phyloP scores from a whole-genome alignment of 306 rosid species.

The Glycine soja region DNA sequence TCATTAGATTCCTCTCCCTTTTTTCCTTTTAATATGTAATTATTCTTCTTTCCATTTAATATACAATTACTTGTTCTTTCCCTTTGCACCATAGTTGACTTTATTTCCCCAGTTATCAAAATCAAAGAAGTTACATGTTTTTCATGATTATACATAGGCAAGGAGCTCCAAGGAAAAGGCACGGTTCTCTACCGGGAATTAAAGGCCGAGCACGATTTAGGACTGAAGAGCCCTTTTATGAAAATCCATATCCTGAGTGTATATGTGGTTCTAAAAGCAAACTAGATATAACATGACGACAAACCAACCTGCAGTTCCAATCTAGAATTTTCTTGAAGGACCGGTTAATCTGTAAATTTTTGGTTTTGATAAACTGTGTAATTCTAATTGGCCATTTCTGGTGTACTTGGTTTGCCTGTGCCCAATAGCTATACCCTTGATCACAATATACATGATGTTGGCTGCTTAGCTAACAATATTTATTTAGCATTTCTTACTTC shows the following conservation, averaged over 20 bases:
- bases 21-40: neutral
- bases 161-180: constrained; percentile 90
- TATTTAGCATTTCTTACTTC: constrained; percentile 7
- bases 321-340: constrained; percentile 26
- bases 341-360: constrained; percentile 36
- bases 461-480: neutral
- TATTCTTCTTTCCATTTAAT: neutral
- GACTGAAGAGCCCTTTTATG: constrained; percentile 88
- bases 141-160: constrained; percentile 57
- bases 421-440: constrained; percentile 12
- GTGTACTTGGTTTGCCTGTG: constrained; percentile 7
- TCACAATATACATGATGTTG: neutral
- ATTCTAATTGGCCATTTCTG: constrained; percentile 43
- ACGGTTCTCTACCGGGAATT: constrained; percentile 67
- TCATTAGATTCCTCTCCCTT: constrained; percentile 20
- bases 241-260: constrained; percentile 93
- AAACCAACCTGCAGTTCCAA: constrained; percentile 40
- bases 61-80: neutral
- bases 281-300: constrained; percentile 46
- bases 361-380: constrained; percentile 16
- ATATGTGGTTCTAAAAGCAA: constrained; percentile 68
- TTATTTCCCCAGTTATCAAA: constrained; percentile 32
- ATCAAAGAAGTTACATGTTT: constrained; percentile 36
- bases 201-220: constrained; percentile 87
- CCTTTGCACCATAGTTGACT: constrained; percentile 15